These are phyloP conservation scores for Prunus persica DNA, from an alignment of 306 rosid genomes.

Conservation along the genomic window Prunus_persica_NCBIv2 NC_034009.1:15940001-15940500, in stretches of 20 bases:
- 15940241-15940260: background rate
- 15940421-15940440: background rate
- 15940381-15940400: background rate
- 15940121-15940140: background rate
- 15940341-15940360: background rate
- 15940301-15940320: background rate
- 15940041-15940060: slow-evolving; percentile 36
- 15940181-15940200: background rate
- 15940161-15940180: slow-evolving; percentile 11
- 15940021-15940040: slow-evolving; percentile 15
- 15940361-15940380: background rate
- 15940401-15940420: background rate
- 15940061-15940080: background rate
- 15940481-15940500: background rate
- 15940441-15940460: background rate
- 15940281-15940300: slow-evolving; percentile 41
- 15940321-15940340: slow-evolving; percentile 28
- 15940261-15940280: slow-evolving; percentile 38
- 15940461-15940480: slow-evolving; percentile 6
- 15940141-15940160: slow-evolving; percentile 1
- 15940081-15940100: background rate
- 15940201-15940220: background rate
- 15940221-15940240: slow-evolving; percentile 6
- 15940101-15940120: background rate
- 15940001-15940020: slow-evolving; percentile 42